Evolutionary conservation across 208 protist genomes (phyloP).

Genomic region (Trypanosoma lewisi): DNA sequence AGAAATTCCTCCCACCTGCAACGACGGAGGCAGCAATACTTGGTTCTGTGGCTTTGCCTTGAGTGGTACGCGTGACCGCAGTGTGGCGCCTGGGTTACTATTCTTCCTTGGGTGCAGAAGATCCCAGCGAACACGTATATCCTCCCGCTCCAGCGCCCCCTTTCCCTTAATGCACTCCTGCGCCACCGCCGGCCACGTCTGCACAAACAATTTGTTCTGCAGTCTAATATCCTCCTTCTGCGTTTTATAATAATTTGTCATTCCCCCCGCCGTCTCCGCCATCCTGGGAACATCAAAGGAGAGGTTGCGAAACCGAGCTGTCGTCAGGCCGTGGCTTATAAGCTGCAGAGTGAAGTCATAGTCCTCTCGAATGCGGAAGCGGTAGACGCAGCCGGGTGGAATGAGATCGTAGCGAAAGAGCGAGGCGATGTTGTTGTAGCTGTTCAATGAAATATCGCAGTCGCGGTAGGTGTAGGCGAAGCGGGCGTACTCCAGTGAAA

Average conservation of each 20-base stretch:
- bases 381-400: slow-evolving; percentile 47
- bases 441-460: slow-evolving; percentile 57
- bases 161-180: slow-evolving; percentile 76
- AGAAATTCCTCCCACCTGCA: neutral
- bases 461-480: slow-evolving; percentile 56
- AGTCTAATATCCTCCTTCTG: slow-evolving; percentile 56
- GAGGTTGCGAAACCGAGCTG: slow-evolving; percentile 77
- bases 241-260: slow-evolving; percentile 87
- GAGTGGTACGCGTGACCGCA: slow-evolving; percentile 48
- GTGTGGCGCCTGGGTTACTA: slow-evolving; percentile 48
- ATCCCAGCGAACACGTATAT: slow-evolving; percentile 78
- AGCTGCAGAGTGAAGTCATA: slow-evolving; percentile 90
- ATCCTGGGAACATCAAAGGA: slow-evolving; percentile 83
- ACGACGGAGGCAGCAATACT: neutral
- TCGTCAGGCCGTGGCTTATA: slow-evolving; percentile 68
- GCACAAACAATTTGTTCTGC: slow-evolving; percentile 69
- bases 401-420: slow-evolving; percentile 70
- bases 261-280: slow-evolving; percentile 70
- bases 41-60: slow-evolving; percentile 3
- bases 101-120: slow-evolving; percentile 52
- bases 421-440: slow-evolving; percentile 87
- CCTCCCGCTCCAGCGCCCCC: slow-evolving; percentile 47
- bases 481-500: slow-evolving; percentile 78
- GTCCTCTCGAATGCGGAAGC: slow-evolving; percentile 83
- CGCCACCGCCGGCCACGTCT: slow-evolving; percentile 66